Percentiles rank a stretch among this genome's conserved stretches.
Evolutionary conservation across 768 basidiomycete genomes (phyloP).

Genomic region (Serendipita vermifera): DNA sequence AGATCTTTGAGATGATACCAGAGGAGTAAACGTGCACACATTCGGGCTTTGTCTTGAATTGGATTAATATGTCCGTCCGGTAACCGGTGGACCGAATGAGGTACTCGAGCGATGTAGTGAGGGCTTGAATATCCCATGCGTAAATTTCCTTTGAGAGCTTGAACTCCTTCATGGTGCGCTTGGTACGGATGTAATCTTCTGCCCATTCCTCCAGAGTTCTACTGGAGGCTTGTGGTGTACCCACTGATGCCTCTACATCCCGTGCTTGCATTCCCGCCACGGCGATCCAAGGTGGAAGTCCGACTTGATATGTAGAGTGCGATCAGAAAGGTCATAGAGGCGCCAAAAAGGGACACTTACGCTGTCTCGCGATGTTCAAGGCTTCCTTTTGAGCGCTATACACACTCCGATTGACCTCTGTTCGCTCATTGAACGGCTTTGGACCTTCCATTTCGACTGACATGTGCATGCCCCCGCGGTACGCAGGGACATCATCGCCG

Average conservation of each 20-base stretch:
- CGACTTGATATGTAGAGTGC: not conserved
- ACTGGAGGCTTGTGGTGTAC: not conserved
- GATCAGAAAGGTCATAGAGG: too few species aligned
- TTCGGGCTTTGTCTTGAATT: not conserved
- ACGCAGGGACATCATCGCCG: slow-evolving; percentile 4
- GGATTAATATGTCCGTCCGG: too few species aligned
- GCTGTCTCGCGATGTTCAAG: too few species aligned
- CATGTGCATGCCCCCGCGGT: not conserved
- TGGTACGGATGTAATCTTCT: not conserved
- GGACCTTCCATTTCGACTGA: not conserved
- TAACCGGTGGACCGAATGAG: not conserved
- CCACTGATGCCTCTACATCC: not conserved
- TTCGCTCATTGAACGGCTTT: not conserved
- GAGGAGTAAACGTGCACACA: not conserved
- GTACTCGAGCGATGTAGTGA: not conserved
- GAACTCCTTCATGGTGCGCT: not conserved
- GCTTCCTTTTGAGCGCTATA: not conserved
- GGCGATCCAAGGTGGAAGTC: not conserved
- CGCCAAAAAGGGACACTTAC: too few species aligned
- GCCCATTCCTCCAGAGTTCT: not conserved
- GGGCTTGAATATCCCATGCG: not conserved
- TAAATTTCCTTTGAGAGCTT: not conserved
- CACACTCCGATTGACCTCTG: not conserved
- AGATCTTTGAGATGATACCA: not conserved
- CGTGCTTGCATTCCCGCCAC: not conserved